These are phyloP conservation scores for Hevea brasiliensis DNA, from an alignment of 345 rosid species.

Conservation along the genomic window DNA sequence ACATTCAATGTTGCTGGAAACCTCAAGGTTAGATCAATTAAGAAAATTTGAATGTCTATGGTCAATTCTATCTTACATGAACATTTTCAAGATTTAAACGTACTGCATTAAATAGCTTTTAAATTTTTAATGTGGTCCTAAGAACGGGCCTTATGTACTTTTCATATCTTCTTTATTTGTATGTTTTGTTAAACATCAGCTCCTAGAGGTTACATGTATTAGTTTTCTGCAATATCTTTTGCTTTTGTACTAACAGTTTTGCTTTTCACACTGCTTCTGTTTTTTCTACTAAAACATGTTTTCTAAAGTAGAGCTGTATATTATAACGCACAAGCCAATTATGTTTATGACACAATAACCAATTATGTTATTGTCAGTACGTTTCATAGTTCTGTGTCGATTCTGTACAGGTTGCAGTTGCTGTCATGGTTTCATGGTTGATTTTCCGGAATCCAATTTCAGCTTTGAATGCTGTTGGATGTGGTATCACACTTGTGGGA, in stretches of 20 bases:
- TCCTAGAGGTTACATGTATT: neutral
- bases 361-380: neutral
- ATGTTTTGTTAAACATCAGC: neutral
- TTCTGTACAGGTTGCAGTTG: conserved; percentile 79
- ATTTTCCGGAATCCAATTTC: conserved; percentile 96
- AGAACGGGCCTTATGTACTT: neutral
- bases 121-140: neutral
- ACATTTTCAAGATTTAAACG: neutral
- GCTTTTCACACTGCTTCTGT: neutral
- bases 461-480: conserved; percentile 81
- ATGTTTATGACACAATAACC: neutral
- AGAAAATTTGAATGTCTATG: neutral
- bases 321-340: too few species aligned
- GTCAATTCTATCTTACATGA: neutral
- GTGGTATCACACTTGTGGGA: conserved; percentile 83
- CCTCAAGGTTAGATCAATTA: conserved; percentile 71
- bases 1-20: conserved; percentile 99
- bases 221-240: neutral
- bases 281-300: neutral
- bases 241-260: neutral
- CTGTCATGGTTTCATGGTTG: conserved; percentile 89
- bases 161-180: neutral
- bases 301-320: neutral
- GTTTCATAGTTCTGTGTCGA: neutral
- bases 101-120: neutral